Evolutionary conservation across 768 basidiomycete genomes (phyloP).

Genomic region (Mrakia blollopis): DNA sequence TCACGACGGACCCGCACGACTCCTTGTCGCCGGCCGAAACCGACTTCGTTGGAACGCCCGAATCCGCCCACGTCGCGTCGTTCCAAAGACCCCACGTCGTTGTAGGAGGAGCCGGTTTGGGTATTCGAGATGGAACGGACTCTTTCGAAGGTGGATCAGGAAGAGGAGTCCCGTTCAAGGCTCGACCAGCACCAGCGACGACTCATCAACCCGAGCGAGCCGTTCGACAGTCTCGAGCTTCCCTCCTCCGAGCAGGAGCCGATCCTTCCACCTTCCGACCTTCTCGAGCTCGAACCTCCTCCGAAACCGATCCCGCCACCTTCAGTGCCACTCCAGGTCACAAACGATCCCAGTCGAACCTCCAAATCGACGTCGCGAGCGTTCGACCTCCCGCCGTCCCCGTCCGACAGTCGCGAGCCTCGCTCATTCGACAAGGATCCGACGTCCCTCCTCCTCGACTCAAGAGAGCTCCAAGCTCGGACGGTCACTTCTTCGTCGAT

Average conservation of each 20-base stretch:
- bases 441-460: neutral
- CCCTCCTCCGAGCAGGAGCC: neutral
- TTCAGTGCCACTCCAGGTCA: neutral
- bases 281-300: neutral
- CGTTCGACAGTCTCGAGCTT: neutral
- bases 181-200: neutral
- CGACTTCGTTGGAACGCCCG: neutral
- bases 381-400: neutral
- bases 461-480: neutral
- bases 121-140: neutral
- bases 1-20: neutral
- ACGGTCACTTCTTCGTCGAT: neutral
- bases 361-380: neutral
- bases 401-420: neutral
- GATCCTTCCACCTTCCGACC: neutral
- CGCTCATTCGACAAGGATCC: slow-evolving; percentile 6
- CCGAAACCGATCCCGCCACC: neutral
- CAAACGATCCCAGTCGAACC: neutral
- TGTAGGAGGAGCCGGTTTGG: neutral
- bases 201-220: neutral
- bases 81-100: neutral
- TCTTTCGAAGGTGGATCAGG: neutral
- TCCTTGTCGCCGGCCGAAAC: neutral
- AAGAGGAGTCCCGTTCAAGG: neutral
- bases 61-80: neutral